Conservation (phyloP, 225 moss, liverwort and hornwort genomes). For the Ulota crispa region DNA sequence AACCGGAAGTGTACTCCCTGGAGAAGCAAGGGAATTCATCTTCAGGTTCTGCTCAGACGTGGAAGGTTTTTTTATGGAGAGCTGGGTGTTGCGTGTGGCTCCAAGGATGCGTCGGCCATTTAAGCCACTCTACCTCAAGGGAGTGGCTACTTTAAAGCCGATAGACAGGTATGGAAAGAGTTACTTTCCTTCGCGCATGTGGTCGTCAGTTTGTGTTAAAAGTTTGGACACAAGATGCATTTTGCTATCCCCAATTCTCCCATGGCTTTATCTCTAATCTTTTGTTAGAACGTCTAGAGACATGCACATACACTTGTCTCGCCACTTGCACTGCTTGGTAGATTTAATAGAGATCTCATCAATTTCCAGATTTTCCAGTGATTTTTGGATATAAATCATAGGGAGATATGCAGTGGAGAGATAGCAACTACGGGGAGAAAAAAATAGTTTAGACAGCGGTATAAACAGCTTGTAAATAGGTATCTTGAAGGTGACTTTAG, state of each 20-base stretch:
- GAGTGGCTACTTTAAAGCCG: slow-evolving; percentile 53
- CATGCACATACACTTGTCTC: background rate
- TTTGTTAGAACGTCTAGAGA: too few species aligned
- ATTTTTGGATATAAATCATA: background rate
- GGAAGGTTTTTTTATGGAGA: slow-evolving; percentile 64
- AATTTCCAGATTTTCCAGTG: background rate
- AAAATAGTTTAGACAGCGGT: background rate
- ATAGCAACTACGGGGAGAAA: background rate
- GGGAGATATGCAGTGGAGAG: background rate
- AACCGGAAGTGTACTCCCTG: slow-evolving; percentile 64
- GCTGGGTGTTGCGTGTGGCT: slow-evolving; percentile 60
- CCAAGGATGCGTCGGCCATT: slow-evolving; percentile 47
- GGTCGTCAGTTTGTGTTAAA: background rate
- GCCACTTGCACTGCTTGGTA: background rate
- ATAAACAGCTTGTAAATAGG: background rate
- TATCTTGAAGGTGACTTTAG: background rate
- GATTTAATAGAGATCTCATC: background rate
- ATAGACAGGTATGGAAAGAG: slow-evolving; percentile 19
- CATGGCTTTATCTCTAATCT: background rate
- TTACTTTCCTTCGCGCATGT: background rate
- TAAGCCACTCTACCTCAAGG: slow-evolving; percentile 60
- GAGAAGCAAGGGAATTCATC: slow-evolving; percentile 49
- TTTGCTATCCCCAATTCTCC: background rate
- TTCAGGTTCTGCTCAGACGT: slow-evolving; percentile 63
- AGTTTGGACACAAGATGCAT: background rate